A percentile compares a stretch with the other conserved stretches of the same genome.
Conservation (phyloP, 495 filamentous ascomycete genomes). For the Aeminium ludgeri region DNA sequence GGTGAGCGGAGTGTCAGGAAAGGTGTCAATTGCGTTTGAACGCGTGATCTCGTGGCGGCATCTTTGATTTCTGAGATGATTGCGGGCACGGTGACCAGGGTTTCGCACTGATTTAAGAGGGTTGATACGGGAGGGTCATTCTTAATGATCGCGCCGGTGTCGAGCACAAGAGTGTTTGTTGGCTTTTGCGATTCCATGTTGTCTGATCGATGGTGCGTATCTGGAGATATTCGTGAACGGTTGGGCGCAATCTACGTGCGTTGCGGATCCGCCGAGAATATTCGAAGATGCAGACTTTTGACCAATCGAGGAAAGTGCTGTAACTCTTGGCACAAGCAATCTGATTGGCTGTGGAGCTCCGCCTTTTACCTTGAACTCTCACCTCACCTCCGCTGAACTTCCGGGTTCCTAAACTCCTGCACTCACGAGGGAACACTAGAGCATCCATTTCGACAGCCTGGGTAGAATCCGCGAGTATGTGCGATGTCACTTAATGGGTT, state of each 20-base stretch:
- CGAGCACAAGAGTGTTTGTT: constrained; percentile 70
- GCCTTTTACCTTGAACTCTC: too few species aligned
- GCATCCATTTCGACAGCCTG: too few species aligned
- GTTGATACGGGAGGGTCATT: constrained; percentile 69
- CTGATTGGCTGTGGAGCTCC: neutral
- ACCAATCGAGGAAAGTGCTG: neutral
- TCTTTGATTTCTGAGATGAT: constrained; percentile 83
- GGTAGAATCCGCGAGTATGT: too few species aligned
- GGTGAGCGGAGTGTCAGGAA: constrained; percentile 68
- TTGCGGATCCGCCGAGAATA: neutral
- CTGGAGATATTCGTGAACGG: neutral
- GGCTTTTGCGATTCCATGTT: constrained; percentile 34
- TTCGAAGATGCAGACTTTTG: neutral
- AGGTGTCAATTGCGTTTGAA: constrained; percentile 67
- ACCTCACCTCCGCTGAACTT: too few species aligned
- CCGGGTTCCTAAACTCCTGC: too few species aligned
- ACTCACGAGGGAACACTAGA: too few species aligned
- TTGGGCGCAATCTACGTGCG: constrained; percentile 1
- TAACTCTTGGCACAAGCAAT: neutral
- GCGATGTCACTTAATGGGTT: too few species aligned
- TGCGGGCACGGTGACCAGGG: constrained; percentile 68
- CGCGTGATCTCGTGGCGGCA: constrained; percentile 55
- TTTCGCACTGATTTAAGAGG: constrained; percentile 55
- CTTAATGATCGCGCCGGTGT: constrained; percentile 80
- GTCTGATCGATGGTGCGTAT: neutral